Base-by-base conservation (phyloP, 257 asterid genomes). In the Nicotiana knightiana region DNA sequence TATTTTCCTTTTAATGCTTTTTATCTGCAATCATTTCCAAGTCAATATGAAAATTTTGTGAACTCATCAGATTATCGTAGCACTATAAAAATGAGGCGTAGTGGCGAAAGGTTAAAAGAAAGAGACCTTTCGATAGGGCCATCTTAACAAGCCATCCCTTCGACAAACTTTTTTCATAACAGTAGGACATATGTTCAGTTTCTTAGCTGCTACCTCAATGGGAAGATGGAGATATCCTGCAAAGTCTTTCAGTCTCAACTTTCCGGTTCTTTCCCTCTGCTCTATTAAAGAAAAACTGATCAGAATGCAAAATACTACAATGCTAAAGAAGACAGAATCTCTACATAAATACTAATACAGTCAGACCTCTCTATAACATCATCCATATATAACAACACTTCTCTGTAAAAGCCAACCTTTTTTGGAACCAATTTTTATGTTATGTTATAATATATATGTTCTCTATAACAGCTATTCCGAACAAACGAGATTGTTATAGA, bases 181-280 rank as follows among this genome's bases (percentile, higher is more conserved):
- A n/a, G 95, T 87, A 4, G 90, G 83, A 76, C 97, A 91, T 1
- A 93, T 66, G 1, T 84, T 87, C 88, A 92, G 24, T 79, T 83
- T 78, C 86, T 82, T 81, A 3, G 93, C 85, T 1, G 93, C 95
- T 5, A 2, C 82, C 3, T 39, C 84, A 30, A 90, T 83, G 0
- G 93, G 89, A 65, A 94, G 93, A 84, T 92, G 89, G 80, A 91
- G 91, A 46, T 84, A 89, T 32, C 17, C 67, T 3, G 76, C 78
- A 82, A 93, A 82, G 80, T 92, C 97, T 21, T 80, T 85, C 83
- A 90, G 4, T 58, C 37, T 86, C 93, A 94, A 32, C 76, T 81
- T 88, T 1, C 85, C 89, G 2, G 93, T 81, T 88, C 95, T 94
- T 85, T 90, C 91, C 92, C 97, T 92, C 96, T 94, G 92, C 35